Base-by-base conservation (phyloP, 371 early-diverging fungal species). In the Fennellomyces sp. region DNA sequence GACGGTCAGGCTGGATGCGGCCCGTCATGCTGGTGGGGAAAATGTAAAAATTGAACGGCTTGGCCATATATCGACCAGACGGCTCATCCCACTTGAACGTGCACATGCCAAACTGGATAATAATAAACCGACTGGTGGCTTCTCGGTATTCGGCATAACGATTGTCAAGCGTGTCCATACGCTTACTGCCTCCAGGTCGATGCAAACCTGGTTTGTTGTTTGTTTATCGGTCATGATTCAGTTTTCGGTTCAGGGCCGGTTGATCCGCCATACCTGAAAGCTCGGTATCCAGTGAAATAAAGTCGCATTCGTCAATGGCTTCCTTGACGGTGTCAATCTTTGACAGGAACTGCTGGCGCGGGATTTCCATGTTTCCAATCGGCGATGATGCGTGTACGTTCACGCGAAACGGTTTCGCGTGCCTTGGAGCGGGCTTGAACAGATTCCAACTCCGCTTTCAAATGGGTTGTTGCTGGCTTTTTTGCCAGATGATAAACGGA, bases 1-100 rank as follows among this genome's bases (percentile, higher is more conserved):
- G 68, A 5, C 85, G 70, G 39, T 91, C 88, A 21, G 88, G 80
- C 15, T 84, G 86, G 15, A 88, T 72, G 23, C 73, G 72, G 19
- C 86, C 84, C 2, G 76, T 77, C 29, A 77, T 80, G 27, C 86
- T 73, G 5, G 82, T 84, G 0, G 95, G 94, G 29, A 93, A 94
- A n/a, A 94, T 77, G 69, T 91, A 92, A 64, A 92, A 92, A 66
- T 93, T 94, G 87, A 94, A 94, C 2, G 96, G 88, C 50, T 84
- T 85, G 10, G 92, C 89, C 27, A 88, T 75, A 76, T 92, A 95
- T 25, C 77, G 70, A 28, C 84, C 84, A 12, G 69, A 69, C 29
- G 58, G 58, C 13, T 68, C 79, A 52, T 84, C 82, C 88, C 89
- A 91, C 2, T 63, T 80, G 68, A 94, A 95, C 4, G 89, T 82